Conservation (phyloP, 2,329 filamentous ascomycete species). For the Salinomyces thailandicus region DNA sequence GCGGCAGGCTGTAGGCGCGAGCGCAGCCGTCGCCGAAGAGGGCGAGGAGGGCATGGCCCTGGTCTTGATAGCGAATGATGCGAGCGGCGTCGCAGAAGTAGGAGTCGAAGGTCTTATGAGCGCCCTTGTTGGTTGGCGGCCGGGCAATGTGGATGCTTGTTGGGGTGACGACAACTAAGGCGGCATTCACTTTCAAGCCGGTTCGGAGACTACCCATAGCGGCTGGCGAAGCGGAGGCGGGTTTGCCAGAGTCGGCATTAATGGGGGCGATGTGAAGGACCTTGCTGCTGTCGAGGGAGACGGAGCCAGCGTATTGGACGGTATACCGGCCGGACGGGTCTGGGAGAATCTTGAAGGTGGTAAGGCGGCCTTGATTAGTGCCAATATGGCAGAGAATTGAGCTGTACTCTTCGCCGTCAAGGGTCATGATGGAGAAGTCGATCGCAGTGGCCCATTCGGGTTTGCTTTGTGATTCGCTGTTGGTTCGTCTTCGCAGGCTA, state of each 20-base stretch:
- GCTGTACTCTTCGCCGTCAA: constrained; percentile 90
- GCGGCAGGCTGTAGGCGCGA: constrained; percentile 77
- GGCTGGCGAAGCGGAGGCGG: constrained; percentile 63
- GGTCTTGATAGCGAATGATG: constrained; percentile 59
- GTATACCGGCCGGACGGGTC: constrained; percentile 57
- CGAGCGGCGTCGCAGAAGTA: constrained; percentile 70
- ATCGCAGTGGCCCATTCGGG: constrained; percentile 69
- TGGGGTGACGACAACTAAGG: constrained; percentile 64
- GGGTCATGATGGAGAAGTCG: constrained; percentile 85
- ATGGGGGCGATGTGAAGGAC: constrained; percentile 73
- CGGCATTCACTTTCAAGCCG: constrained; percentile 66
- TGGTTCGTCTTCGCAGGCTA: constrained; percentile 51
- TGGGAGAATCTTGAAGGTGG: constrained; percentile 84
- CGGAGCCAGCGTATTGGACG: constrained; percentile 59
- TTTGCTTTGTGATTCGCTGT: constrained; percentile 34
- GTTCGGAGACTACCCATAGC: constrained; percentile 66
- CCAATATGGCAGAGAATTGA: constrained; percentile 89
- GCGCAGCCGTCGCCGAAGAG: constrained; percentile 74
- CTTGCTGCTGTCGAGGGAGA: constrained; percentile 49
- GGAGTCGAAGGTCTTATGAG: constrained; percentile 79
- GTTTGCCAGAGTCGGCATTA: constrained; percentile 62
- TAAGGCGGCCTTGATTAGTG: constrained; percentile 71
- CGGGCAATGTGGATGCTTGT: constrained; percentile 78
- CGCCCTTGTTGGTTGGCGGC: constrained; percentile 76
- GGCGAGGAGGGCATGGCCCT: constrained; percentile 69